These are phyloP conservation scores for Penicillium sp. DNA, from an alignment of 2,329 filamentous ascomycete genomes.

Conservation along the genomic window DNA sequence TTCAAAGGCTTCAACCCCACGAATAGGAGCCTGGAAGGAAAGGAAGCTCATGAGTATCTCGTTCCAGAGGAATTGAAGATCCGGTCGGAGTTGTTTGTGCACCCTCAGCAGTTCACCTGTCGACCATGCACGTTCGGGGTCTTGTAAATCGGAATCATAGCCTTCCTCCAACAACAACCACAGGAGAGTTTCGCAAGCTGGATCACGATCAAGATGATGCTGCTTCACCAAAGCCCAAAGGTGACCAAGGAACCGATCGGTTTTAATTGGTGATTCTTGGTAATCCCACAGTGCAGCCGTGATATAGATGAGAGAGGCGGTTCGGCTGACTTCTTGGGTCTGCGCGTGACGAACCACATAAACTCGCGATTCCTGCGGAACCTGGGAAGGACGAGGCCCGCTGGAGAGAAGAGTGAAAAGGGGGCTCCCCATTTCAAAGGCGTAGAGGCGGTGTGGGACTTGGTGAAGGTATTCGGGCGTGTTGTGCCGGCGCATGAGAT, in stretches of 20 bases:
- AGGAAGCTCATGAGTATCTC: slow-evolving; percentile 42
- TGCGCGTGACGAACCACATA: slow-evolving; percentile 38
- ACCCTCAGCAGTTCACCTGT: slow-evolving; percentile 38
- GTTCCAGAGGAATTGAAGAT: slow-evolving; percentile 42
- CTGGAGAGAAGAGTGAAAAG: slow-evolving; percentile 44
- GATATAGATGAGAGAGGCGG: slow-evolving; percentile 42
- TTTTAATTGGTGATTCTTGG: slow-evolving; percentile 31
- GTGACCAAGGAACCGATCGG: slow-evolving; percentile 35
- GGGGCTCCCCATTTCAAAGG: slow-evolving; percentile 40
- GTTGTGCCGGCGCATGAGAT: slow-evolving; percentile 35
- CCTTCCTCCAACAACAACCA: slow-evolving; percentile 43
- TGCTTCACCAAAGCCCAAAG: slow-evolving; percentile 26
- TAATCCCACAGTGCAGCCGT: slow-evolving; percentile 40
- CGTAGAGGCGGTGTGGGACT: slow-evolving; percentile 30
- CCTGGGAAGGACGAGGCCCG: slow-evolving; percentile 41
- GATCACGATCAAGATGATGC: slow-evolving; percentile 36
- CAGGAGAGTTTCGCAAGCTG: slow-evolving; percentile 41
- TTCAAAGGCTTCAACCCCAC: slow-evolving; percentile 37
- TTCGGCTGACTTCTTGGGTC: slow-evolving; percentile 39
- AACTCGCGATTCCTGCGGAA: slow-evolving; percentile 37
- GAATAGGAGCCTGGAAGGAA: slow-evolving; percentile 33
- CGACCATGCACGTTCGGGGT: slow-evolving; percentile 39
- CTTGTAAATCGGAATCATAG: slow-evolving; percentile 37
- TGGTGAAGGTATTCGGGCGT: slow-evolving; percentile 26
- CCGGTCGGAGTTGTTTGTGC: slow-evolving; percentile 37